Base-by-base conservation (phyloP, 1,139 yeast genomes). In the Geotrichum phurueaensis region DNA sequence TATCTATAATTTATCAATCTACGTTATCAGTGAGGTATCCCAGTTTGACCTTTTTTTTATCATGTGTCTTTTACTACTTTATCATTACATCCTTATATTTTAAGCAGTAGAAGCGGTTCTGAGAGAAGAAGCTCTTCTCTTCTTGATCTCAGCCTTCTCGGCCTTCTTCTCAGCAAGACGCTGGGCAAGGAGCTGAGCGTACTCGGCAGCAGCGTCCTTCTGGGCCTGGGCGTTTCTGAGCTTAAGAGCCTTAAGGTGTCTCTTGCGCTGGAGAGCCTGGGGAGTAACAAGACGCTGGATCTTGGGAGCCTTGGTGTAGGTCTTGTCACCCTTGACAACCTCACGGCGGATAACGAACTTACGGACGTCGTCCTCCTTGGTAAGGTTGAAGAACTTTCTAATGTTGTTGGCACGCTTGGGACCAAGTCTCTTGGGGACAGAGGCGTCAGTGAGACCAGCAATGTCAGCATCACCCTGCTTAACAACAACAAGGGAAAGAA, bases 331-430 rank as follows among this genome's bases (percentile, higher is more conserved):
- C 89, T 94, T 94, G 82, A 86, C 85, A 73, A 94, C 87, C 81
- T 92, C 97, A 84, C 99, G 95, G 85, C 98, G 95, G 78, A 94
- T 88, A 75, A 94, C 99, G 80, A 85, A 94, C 84, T 92, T 86
- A 78, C 87, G 85, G 65, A 90, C 97, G 77, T 90, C 97, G 76
- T 90, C 97, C 80, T 90, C 96, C 87, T 92, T 91, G 82, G 97
- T 80, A 78, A 94, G 87, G 83, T 97, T 97, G 77, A 89, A 94
- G 96, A 94, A 92, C 82, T 91, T 91, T 87, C 98, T 91, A 80
- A 94, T 94, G 91, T 92, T 82, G 95, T 90, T 91, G 78, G 99
- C 99, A 87, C 98, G 91, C 96, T 94, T 94, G 82, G 99, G 99
- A 76, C 98, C 99, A 78, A 92, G 88, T 86, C 98, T 91, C 88